Conservation (phyloP, 2,329 filamentous ascomycete genomes). For the Hawksworthiomyces lignivorus region DNA sequence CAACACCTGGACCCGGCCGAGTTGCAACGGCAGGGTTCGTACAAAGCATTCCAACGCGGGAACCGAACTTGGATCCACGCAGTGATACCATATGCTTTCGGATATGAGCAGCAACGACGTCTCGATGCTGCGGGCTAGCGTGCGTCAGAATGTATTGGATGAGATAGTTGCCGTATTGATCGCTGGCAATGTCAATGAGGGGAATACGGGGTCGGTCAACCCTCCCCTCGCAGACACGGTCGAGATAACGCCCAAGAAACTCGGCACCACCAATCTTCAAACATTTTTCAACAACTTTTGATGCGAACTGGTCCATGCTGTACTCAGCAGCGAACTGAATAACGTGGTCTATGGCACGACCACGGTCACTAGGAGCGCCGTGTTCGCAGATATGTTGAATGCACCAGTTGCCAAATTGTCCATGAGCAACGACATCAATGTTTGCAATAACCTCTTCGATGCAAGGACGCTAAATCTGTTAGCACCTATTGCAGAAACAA, state of each 20-base stretch:
- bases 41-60: slow-evolving; percentile 96
- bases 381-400: slow-evolving; percentile 99
- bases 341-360: slow-evolving; percentile 90
- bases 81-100: slow-evolving; percentile 99
- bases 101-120: slow-evolving; percentile 88
- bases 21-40: slow-evolving; percentile 88
- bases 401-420: slow-evolving; percentile 99
- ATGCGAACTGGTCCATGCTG: slow-evolving; percentile 98
- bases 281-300: slow-evolving; percentile 98
- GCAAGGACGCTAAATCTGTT: slow-evolving; percentile 65
- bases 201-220: slow-evolving; percentile 90
- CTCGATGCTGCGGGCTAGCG: slow-evolving; percentile 77
- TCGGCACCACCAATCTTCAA: slow-evolving; percentile 90
- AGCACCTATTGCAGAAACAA: slow-evolving; percentile 7
- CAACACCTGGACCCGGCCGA: slow-evolving; percentile 76
- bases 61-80: slow-evolving; percentile 95
- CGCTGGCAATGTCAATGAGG: slow-evolving; percentile 94
- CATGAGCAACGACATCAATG: slow-evolving; percentile 93
- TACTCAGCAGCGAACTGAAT: slow-evolving; percentile 90
- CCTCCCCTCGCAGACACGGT: slow-evolving; percentile 87
- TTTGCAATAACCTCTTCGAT: slow-evolving; percentile 93
- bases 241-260: slow-evolving; percentile 86
- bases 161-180: slow-evolving; percentile 98
- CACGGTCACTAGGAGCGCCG: slow-evolving; percentile 81
- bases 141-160: slow-evolving; percentile 96